Evolutionary conservation across 2,329 filamentous ascomycete genomes (phyloP).

Genomic region (Paracoccidioides brasiliensis): DNA sequence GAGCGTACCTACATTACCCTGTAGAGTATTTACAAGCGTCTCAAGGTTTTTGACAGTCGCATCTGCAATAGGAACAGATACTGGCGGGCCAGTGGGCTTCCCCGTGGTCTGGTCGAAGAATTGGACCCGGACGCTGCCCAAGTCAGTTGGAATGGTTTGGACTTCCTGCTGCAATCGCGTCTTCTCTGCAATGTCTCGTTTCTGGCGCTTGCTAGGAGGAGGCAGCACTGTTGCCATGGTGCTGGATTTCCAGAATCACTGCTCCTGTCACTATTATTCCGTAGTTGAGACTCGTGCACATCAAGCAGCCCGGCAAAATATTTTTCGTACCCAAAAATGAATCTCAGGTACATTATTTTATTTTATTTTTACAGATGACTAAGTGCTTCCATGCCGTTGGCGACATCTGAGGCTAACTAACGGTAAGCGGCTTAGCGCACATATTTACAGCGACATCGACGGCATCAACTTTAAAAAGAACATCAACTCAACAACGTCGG

Average conservation of each 20-base stretch:
- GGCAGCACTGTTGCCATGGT: conserved; percentile 68
- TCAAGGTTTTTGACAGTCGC: conserved; percentile 83
- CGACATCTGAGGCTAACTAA: too few relatives aligned
- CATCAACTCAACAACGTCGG: neutral
- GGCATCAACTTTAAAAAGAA: neutral
- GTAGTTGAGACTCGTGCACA: too few relatives aligned
- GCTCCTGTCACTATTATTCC: neutral
- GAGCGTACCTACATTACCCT: conserved; percentile 50
- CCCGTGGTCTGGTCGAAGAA: conserved; percentile 72
- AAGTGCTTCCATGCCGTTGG: neutral
- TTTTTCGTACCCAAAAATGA: neutral
- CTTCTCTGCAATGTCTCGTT: conserved; percentile 58
- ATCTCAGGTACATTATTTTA: neutral
- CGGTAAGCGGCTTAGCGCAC: neutral
- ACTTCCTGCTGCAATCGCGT: conserved; percentile 65
- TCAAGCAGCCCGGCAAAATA: neutral
- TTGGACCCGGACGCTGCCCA: conserved; percentile 69
- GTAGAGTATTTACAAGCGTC: conserved; percentile 68
- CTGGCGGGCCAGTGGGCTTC: conserved; percentile 55
- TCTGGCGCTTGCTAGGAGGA: conserved; percentile 81
- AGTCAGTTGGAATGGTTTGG: conserved; percentile 48
- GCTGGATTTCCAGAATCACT: neutral
- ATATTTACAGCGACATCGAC: neutral
- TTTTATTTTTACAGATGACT: neutral
- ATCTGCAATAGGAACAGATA: conserved; percentile 67